phyloP scores from a whole-genome alignment of 495 filamentous ascomycete genomes.

The Opeltia flavorubescens region DNA sequence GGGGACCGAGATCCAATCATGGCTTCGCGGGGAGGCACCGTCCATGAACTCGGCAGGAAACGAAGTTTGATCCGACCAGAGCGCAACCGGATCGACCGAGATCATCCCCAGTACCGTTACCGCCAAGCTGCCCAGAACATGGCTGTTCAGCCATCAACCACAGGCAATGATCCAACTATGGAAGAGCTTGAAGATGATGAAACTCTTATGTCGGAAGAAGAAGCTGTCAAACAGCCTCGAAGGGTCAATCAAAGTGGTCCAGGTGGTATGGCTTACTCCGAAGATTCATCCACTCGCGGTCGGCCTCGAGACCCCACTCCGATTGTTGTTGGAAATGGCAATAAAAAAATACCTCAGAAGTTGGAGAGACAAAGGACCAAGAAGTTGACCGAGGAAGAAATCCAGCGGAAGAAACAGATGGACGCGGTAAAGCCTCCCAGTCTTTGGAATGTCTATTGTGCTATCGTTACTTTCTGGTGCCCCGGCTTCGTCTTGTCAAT shows the following conservation, averaged over 20 bases:
- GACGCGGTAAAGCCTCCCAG: slow-evolving; percentile 67
- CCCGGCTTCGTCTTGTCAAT: slow-evolving; percentile 74
- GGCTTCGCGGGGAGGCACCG: slow-evolving; percentile 19
- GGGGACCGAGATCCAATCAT: slow-evolving; percentile 22
- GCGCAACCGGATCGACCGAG: slow-evolving; percentile 60
- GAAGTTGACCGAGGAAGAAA: slow-evolving; percentile 41
- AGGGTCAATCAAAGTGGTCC: slow-evolving; percentile 20
- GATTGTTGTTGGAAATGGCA: slow-evolving; percentile 16
- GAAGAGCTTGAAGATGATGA: slow-evolving; percentile 51
- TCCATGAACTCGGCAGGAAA: slow-evolving; percentile 47
- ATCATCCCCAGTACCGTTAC: slow-evolving; percentile 91
- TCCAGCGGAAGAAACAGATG: slow-evolving; percentile 45
- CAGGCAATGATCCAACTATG: slow-evolving; percentile 75
- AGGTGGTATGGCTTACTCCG: slow-evolving; percentile 22
- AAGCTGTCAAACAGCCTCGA: slow-evolving; percentile 29
- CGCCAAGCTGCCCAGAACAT: slow-evolving; percentile 78
- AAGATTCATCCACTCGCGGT: slow-evolving; percentile 34
- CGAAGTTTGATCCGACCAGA: slow-evolving; percentile 80
- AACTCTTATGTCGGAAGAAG: slow-evolving; percentile 40
- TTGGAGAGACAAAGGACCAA: slow-evolving; percentile 36
- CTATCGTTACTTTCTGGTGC: slow-evolving; percentile 85
- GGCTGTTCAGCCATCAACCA: slow-evolving; percentile 74
- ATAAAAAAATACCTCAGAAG: slow-evolving; percentile 28
- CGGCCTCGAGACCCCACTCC: slow-evolving; percentile 20
- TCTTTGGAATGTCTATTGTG: slow-evolving; percentile 91